Base-by-base conservation (phyloP, 352 stramenopile genomes). In the Pythium aphanidermatum region DNA sequence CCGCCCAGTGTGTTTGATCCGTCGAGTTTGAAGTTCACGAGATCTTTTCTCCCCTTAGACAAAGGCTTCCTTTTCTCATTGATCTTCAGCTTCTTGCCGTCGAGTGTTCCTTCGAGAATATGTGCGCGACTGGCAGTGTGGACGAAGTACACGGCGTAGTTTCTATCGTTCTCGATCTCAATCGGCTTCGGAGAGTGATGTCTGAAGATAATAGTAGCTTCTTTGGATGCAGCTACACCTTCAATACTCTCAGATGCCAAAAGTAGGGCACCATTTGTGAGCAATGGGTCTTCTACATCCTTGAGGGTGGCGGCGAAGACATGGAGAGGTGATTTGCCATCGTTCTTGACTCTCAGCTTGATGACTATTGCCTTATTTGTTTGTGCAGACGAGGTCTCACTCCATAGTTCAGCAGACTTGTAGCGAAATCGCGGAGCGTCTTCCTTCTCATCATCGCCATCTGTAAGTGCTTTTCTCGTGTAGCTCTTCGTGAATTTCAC, bases 61-160 rank as follows among this genome's bases (percentile, higher is more conserved):
- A 20, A 21, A 2, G 45, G 44, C 30, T 66, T 71, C 34, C 58
- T 62, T 24, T 46, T 49, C 17, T 44, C 42, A n/a, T 33, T 40
- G 13, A 51, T 12, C 20, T 51, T 56, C 28, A 77, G 65, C 24
- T 46, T 66, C 9, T 57, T 73, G 12, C 64, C 61, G 16, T 70
- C 35, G 10, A 87, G 43, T 36, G 52, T 40, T 0, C 68, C 75
- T 44, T 78, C 62, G 43, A 83, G 69, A 11, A 70, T 21, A 38
- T 87, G 75, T 5, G 66, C 65, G 16, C 68, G 63, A 25, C 74
- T 68, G 8, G 70, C 70, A n/a, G 58, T 79, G 46, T 87, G 75
- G 3, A 68, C 80, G 43, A 87, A 71, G 47, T 85, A 87, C 29
- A 87, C 27, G 5, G 41, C 33, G 35, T 78, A 84, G 5, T 44